Evolutionary conservation across 2,329 filamentous ascomycete genomes (phyloP), one percentile per base, ranked within the genome.

Genomic region (Penicillium glabrum): DNA sequence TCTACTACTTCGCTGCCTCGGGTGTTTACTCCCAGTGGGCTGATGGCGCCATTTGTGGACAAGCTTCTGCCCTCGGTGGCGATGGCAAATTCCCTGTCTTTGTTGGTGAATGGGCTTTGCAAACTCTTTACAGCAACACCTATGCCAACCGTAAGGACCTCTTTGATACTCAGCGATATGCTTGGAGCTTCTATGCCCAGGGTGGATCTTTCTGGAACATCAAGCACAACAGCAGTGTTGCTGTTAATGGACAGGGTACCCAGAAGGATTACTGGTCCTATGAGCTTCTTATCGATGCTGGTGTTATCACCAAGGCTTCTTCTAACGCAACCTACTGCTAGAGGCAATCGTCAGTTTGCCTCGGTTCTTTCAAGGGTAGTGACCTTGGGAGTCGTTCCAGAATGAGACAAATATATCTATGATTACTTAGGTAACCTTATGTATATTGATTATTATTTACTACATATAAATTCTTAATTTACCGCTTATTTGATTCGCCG

Each of bases 101-200:
- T 37, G 56, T 66, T 14, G 66, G 63, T 9, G 60, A 68, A 51
- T 65, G 63, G 63, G 55, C 61, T 24, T 59, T 68, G 9, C 62
- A 66, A 29, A 54, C 64, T 13, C 45, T 54, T 23, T 56, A 54
- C 27, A 60, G 53, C 27, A 65, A 63, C 31, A 59, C 49, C 31
- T 58, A 61, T 39, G 59, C 57, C 11, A 49, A 60, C 16, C 56
- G 59, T 3, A 51, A 61, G 50, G 51, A 50, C 14, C 55, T 60
- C 31, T 45, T 65, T 24, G 52, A 62, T 7, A 53, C 57, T 1
- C 58, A 64, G 19, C 47, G 62, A 3, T 51, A 51, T 41, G 54
- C 53, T 11, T 66, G 55, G 46, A 47, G 45, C 26, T 51, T 56
- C 14, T 61, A 62, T 51, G 53, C 51, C 6, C 61, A 61, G 43